Evolutionary conservation across 2,329 filamentous ascomycete species (phyloP).

Genomic region (Phoma sp.): DNA sequence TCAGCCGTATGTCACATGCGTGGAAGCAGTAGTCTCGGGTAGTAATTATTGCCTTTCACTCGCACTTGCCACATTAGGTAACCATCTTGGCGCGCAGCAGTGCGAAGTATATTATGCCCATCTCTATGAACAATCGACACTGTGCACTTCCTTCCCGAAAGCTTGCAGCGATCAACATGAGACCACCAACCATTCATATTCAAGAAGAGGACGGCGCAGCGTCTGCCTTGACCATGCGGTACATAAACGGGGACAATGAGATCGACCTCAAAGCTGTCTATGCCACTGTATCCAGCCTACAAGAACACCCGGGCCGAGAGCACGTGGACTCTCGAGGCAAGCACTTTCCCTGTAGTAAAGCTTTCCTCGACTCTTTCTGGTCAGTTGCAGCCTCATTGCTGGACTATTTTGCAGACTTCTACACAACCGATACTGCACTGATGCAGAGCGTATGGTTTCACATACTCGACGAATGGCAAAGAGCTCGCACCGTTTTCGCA

Average conservation of each 20-base stretch:
- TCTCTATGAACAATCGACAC: neutral
- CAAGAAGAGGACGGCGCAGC: constrained; percentile 14
- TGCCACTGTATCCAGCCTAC: constrained; percentile 19
- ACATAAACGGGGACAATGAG: constrained; percentile 21
- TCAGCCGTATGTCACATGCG: constrained; percentile 66
- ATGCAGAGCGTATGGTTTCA: constrained; percentile 40
- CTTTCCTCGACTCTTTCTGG: constrained; percentile 24
- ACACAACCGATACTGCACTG: constrained; percentile 18
- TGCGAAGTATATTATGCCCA: neutral
- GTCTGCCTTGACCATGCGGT: constrained; percentile 18
- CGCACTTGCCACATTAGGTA: neutral
- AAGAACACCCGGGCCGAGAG: constrained; percentile 4
- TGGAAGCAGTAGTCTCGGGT: constrained; percentile 7
- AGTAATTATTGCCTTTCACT: neutral
- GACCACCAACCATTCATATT: constrained; percentile 20
- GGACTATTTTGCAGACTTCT: constrained; percentile 43
- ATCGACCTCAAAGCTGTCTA: constrained; percentile 25
- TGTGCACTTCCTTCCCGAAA: neutral
- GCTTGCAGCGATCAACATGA: constrained; percentile 3
- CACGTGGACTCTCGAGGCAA: neutral
- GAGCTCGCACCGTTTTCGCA: neutral
- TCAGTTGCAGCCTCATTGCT: constrained; percentile 23
- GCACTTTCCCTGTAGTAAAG: neutral
- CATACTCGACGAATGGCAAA: constrained; percentile 30
- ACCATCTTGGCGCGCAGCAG: neutral